Percentiles rank a stretch among this genome's conserved stretches.
phyloP scores from a whole-genome alignment of 805 yeast species.

The Kuraishia molischiana region DNA sequence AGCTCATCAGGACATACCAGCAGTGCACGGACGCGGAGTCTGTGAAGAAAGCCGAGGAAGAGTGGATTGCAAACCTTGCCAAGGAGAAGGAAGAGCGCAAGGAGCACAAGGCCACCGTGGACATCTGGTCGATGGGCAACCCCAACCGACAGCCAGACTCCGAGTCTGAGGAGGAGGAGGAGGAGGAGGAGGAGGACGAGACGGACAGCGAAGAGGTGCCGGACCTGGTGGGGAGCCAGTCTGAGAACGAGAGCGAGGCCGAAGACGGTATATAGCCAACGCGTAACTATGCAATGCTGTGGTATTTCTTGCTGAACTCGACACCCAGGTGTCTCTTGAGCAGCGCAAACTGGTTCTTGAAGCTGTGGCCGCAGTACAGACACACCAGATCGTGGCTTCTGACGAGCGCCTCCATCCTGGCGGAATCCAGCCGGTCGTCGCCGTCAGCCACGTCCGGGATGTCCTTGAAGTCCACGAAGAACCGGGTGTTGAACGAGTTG shows the following conservation, averaged over 20 bases:
- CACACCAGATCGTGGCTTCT: conserved; percentile 29
- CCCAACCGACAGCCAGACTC: conserved; percentile 33
- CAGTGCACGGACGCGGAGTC: conserved; percentile 75
- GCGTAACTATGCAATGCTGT: not conserved
- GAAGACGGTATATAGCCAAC: conserved; percentile 1
- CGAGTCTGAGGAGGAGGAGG: conserved; percentile 10
- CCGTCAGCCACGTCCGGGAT: conserved; percentile 29
- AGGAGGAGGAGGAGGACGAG: conserved; percentile 13
- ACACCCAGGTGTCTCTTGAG: conserved; percentile 30
- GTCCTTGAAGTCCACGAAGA: conserved; percentile 47
- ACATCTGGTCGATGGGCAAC: conserved; percentile 73
- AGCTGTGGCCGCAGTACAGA: conserved; percentile 29
- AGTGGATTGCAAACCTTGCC: conserved; percentile 63
- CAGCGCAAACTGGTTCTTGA: conserved; percentile 28
- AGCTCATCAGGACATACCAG: conserved; percentile 64
- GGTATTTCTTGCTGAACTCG: conserved; percentile 19
- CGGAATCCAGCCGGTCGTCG: conserved; percentile 30
- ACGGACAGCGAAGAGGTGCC: conserved; percentile 15
- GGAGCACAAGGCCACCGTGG: conserved; percentile 39
- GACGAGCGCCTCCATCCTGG: conserved; percentile 26
- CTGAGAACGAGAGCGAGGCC: not conserved
- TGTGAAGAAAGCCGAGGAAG: conserved; percentile 60
- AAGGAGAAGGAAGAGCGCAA: conserved; percentile 56
- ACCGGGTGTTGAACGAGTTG: conserved; percentile 57
- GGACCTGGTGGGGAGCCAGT: not conserved